phyloP scores from a whole-genome alignment of 768 basidiomycete genomes.

The Pulveroboletus frians region DNA sequence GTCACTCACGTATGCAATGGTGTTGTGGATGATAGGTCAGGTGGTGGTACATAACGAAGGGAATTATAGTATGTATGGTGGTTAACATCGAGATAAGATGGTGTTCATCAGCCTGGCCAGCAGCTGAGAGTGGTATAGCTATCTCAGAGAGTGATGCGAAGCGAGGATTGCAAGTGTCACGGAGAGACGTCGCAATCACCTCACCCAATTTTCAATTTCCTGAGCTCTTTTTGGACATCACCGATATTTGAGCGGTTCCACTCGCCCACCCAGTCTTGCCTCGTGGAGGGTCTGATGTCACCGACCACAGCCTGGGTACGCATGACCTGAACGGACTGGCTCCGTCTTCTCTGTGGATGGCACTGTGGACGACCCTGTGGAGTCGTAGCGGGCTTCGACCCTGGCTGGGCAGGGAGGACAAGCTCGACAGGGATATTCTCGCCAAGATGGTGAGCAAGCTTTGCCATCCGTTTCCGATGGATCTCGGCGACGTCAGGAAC shows the following conservation, averaged over 20 bases:
- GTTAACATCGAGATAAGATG: background rate
- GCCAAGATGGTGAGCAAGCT: slow-evolving; percentile 52
- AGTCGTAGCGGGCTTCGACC: background rate
- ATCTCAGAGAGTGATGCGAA: background rate
- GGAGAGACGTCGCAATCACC: background rate
- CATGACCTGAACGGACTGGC: slow-evolving; percentile 14
- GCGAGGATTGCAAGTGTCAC: background rate
- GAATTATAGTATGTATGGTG: background rate
- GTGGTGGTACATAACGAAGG: slow-evolving; percentile 10
- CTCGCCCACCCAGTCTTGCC: slow-evolving; percentile 34
- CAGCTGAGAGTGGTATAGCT: slow-evolving; percentile 6
- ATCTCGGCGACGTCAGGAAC: slow-evolving; percentile 29
- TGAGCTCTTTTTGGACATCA: slow-evolving; percentile 36
- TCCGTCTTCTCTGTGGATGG: slow-evolving; percentile 4
- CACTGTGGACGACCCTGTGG: background rate
- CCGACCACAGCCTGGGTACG: background rate
- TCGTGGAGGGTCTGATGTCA: background rate
- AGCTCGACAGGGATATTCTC: slow-evolving; percentile 56
- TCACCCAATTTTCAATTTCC: slow-evolving; percentile 23
- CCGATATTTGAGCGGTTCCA: slow-evolving; percentile 38
- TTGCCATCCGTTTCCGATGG: slow-evolving; percentile 50
- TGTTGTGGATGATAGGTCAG: background rate
- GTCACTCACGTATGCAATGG: background rate
- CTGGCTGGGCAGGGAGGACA: slow-evolving; percentile 31
- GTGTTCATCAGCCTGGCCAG: slow-evolving; percentile 10